phyloP scores from a whole-genome alignment of 2,329 filamentous ascomycete genomes.

The Neonectria coccinea region DNA sequence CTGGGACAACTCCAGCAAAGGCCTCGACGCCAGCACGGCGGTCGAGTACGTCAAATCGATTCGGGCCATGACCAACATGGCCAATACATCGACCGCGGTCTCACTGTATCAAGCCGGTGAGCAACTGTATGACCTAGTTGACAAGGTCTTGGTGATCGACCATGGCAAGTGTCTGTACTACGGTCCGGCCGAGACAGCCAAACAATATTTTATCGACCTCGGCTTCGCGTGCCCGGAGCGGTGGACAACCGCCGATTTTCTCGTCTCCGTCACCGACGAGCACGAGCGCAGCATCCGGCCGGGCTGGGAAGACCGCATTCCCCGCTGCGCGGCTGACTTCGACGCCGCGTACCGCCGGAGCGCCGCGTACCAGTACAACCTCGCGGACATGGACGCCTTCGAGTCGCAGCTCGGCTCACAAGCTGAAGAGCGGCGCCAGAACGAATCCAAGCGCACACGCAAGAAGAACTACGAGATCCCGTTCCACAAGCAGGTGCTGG shows the following conservation, averaged over 20 bases:
- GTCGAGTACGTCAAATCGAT: constrained; percentile 76
- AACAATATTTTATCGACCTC: constrained; percentile 75
- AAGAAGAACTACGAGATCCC: constrained; percentile 82
- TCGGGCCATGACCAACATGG: constrained; percentile 75
- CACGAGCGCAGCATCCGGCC: constrained; percentile 75
- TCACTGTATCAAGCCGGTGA: constrained; percentile 79
- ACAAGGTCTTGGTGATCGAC: constrained; percentile 82
- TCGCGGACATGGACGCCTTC: constrained; percentile 72
- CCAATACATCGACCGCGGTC: constrained; percentile 76
- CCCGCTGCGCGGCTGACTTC: constrained; percentile 77
- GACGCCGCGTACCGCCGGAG: constrained; percentile 74
- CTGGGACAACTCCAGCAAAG: constrained; percentile 81
- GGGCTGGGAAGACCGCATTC: constrained; percentile 74
- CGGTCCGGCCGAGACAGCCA: constrained; percentile 72
- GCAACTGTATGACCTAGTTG: constrained; percentile 74
- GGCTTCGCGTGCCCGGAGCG: constrained; percentile 79
- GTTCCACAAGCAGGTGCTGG: constrained; percentile 77
- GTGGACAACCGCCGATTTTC: constrained; percentile 79
- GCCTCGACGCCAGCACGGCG: constrained; percentile 78
- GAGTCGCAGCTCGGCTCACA: constrained; percentile 70
- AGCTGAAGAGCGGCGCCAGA: constrained; percentile 58
- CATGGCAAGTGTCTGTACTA: constrained; percentile 79
- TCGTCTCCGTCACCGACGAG: constrained; percentile 82
- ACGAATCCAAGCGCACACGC: constrained; percentile 75
- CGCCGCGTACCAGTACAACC: constrained; percentile 68